A percentile compares a stretch with the other conserved stretches of the same genome.
phyloP scores from a whole-genome alignment of 306 rosid genomes.

The Begonia loranthoides region DNA sequence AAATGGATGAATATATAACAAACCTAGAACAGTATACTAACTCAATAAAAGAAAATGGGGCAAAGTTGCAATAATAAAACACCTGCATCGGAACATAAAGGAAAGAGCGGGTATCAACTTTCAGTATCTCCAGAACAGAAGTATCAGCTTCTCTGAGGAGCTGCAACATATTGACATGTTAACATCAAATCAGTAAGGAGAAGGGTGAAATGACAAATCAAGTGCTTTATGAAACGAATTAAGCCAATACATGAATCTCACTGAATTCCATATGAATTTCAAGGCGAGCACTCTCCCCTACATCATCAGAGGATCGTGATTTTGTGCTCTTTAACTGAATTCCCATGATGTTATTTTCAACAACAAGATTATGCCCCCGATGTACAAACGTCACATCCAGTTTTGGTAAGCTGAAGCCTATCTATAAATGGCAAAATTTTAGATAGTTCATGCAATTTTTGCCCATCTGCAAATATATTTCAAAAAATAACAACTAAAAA shows the following conservation, averaged over 20 bases:
- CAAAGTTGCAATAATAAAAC: slow-evolving; percentile 9
- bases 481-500: slow-evolving; percentile 3
- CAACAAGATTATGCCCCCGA: slow-evolving; percentile 41
- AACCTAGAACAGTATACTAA: no score
- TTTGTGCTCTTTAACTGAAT: slow-evolving; percentile 68
- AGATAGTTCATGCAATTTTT: slow-evolving; percentile 1
- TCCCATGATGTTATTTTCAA: slow-evolving; percentile 87
- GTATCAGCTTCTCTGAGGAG: slow-evolving; percentile 71
- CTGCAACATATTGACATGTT: slow-evolving; percentile 29
- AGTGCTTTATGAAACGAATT: not conserved
- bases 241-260: slow-evolving; percentile 79
- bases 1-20: no score
- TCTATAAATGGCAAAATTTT: slow-evolving; percentile 30
- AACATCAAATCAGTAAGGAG: slow-evolving; percentile 11
- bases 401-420: slow-evolving; percentile 80
- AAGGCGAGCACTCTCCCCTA: slow-evolving; percentile 82
- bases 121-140: slow-evolving; percentile 83
- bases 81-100: slow-evolving; percentile 77
- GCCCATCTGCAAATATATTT: slow-evolving; percentile 6
- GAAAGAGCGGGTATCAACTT: slow-evolving; percentile 64
- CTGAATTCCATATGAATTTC: slow-evolving; percentile 85
- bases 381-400: slow-evolving; percentile 74
- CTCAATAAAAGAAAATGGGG: no score
- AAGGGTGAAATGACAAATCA: slow-evolving; percentile 15
- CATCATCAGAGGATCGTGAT: slow-evolving; percentile 65